Conservation (phyloP, 345 rosid species). For the Eucalyptus pumila region DNA sequence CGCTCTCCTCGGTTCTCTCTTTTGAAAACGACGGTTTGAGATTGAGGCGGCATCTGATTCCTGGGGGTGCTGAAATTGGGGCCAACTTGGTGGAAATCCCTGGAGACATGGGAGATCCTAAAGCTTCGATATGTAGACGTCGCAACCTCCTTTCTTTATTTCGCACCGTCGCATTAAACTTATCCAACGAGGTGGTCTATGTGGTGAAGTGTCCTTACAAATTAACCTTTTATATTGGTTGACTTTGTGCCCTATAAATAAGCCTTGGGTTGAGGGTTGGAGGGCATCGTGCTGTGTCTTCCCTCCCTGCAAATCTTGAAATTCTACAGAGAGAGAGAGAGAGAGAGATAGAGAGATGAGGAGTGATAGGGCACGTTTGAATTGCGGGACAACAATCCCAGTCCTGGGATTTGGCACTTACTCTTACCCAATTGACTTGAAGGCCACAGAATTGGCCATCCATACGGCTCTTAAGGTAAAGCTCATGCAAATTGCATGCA, state of each 20-base stretch:
- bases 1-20: neutral
- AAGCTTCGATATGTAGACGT: slow-evolving; percentile 19
- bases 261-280: neutral
- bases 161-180: neutral
- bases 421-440: slow-evolving; percentile 24
- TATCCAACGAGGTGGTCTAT: neutral
- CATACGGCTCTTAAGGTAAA: slow-evolving; percentile 61
- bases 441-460: slow-evolving; percentile 45
- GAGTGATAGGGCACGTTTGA: slow-evolving; percentile 33
- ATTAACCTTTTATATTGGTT: slow-evolving; percentile 1
- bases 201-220: slow-evolving; percentile 2
- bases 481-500: neutral
- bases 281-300: neutral
- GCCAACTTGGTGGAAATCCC: slow-evolving; percentile 50
- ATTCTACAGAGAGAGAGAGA: neutral
- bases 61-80: neutral
- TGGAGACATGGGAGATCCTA: slow-evolving; percentile 70
- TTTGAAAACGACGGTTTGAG: neutral
- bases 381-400: slow-evolving; percentile 54
- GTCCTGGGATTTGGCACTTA: slow-evolving; percentile 75
- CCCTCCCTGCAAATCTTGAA: neutral
- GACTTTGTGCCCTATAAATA: slow-evolving; percentile 26
- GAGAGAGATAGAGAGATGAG: slow-evolving; percentile 12
- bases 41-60: neutral
- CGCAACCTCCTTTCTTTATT: neutral